phyloP scores from a whole-genome alignment of 2,329 filamentous ascomycete species.

The Leptographium wingfieldii region DNA sequence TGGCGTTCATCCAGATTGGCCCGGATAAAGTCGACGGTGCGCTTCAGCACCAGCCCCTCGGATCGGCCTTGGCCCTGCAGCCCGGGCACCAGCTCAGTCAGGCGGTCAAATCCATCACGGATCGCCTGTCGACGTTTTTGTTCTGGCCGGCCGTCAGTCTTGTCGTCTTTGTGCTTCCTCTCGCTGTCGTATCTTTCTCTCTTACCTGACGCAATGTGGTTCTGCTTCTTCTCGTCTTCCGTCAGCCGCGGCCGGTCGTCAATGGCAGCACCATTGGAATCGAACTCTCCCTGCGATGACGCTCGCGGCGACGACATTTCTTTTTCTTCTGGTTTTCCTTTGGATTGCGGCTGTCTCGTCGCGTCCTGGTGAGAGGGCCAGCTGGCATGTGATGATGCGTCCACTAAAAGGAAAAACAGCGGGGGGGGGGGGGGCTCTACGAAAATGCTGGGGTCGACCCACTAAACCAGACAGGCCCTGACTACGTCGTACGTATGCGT shows the following conservation, averaged over 20 bases:
- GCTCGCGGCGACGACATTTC: not conserved
- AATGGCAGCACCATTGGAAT: not conserved
- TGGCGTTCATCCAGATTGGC: conserved; percentile 47
- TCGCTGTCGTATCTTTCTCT: conserved; percentile 15
- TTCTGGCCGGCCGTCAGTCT: conserved; percentile 13
- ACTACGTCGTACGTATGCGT: too few species aligned
- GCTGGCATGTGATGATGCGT: not conserved
- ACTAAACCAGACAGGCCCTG: not conserved
- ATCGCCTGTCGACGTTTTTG: conserved; percentile 44
- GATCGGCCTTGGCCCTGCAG: conserved; percentile 73
- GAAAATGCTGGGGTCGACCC: not conserved
- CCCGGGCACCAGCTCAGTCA: conserved; percentile 70
- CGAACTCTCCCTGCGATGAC: not conserved
- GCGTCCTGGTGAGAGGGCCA: not conserved
- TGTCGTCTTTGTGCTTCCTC: conserved; percentile 20
- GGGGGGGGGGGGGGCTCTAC: not conserved
- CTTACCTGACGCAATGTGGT: conserved; percentile 24
- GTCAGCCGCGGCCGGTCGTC: conserved; percentile 22
- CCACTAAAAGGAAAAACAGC: not conserved
- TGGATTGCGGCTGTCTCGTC: not conserved
- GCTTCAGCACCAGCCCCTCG: conserved; percentile 70
- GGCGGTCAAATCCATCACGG: conserved; percentile 68
- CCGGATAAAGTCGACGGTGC: conserved; percentile 53
- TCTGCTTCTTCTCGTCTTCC: conserved; percentile 26
- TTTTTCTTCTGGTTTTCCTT: not conserved